Conservation (phyloP, 176 grass and related monocot species). For the Cocos nucifera region DNA sequence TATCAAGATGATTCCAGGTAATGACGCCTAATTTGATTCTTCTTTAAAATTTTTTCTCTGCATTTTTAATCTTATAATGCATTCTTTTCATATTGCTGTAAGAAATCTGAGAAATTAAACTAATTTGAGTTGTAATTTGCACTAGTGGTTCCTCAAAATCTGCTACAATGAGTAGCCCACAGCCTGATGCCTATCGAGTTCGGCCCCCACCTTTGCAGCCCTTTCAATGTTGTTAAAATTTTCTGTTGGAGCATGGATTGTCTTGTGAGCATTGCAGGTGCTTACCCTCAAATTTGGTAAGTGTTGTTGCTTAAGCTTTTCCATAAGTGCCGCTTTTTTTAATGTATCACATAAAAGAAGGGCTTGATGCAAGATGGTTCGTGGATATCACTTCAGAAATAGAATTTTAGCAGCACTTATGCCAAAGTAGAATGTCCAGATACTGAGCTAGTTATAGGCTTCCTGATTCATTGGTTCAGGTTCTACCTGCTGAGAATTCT, state of each 20-base stretch:
- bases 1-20: slow-evolving; percentile 54
- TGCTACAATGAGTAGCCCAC: slow-evolving; percentile 40
- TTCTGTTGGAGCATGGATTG: slow-evolving; percentile 58
- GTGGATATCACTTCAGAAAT: too few species aligned
- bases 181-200: slow-evolving; percentile 47
- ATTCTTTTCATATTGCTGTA: too few species aligned
- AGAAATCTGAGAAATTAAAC: too few species aligned
- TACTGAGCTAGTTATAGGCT: too few species aligned
- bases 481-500: too few species aligned
- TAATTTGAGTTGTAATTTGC: slow-evolving; percentile 18
- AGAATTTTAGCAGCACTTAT: too few species aligned
- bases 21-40: not conserved
- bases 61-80: too few species aligned
- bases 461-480: too few species aligned
- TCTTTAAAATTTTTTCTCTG: too few species aligned
- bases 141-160: slow-evolving; percentile 33
- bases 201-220: slow-evolving; percentile 35
- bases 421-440: too few species aligned
- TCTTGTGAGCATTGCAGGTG: slow-evolving; percentile 47
- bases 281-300: slow-evolving; percentile 56
- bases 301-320: slow-evolving; percentile 15
- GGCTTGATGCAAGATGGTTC: too few species aligned
- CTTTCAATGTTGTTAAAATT: slow-evolving; percentile 41
- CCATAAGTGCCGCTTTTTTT: not conserved
- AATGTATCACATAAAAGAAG: not conserved